These are phyloP conservation scores for Cryptococcus amylolentus DNA, from an alignment of 1,284 basidiomycete species.

Conservation along the genomic window DNA sequence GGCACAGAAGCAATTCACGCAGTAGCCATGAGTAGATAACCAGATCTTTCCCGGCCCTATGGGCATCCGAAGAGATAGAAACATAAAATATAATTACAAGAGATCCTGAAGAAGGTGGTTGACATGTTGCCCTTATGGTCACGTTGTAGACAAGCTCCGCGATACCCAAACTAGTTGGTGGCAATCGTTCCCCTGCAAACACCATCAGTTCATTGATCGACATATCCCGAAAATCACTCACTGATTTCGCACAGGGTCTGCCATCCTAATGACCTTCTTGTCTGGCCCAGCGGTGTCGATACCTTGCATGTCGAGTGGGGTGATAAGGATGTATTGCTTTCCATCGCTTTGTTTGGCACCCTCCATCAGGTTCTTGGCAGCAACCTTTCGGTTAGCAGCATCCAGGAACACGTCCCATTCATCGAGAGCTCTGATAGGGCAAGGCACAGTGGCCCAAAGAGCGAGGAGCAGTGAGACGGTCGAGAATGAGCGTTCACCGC, in stretches of 20 bases:
- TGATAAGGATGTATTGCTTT: slow-evolving; percentile 89
- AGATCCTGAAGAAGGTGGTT: background rate
- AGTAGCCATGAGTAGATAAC: too few species aligned
- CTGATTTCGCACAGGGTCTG: slow-evolving; percentile 42
- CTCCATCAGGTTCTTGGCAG: slow-evolving; percentile 89
- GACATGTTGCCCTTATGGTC: too few species aligned
- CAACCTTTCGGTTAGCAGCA: slow-evolving; percentile 76
- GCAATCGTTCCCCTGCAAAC: slow-evolving; percentile 8
- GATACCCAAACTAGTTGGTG: background rate
- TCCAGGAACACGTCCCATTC: slow-evolving; percentile 95
- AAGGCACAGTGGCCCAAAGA: slow-evolving; percentile 91
- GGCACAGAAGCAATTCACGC: too few species aligned
- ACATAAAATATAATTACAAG: too few species aligned
- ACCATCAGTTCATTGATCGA: background rate
- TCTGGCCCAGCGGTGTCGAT: slow-evolving; percentile 27
- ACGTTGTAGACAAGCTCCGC: too few species aligned
- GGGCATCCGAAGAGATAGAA: background rate
- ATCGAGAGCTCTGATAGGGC: slow-evolving; percentile 89
- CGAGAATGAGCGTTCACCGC: slow-evolving; percentile 95
- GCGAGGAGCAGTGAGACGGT: slow-evolving; percentile 90
- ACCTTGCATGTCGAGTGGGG: slow-evolving; percentile 58
- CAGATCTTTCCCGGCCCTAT: too few species aligned
- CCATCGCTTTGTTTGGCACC: slow-evolving; percentile 76
- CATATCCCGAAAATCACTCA: slow-evolving; percentile 12
- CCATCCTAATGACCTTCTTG: slow-evolving; percentile 38